These are phyloP conservation scores for Scheffersomyces segobiensis DNA, from an alignment of 1,139 yeast genomes.

Conservation along the genomic window DNA sequence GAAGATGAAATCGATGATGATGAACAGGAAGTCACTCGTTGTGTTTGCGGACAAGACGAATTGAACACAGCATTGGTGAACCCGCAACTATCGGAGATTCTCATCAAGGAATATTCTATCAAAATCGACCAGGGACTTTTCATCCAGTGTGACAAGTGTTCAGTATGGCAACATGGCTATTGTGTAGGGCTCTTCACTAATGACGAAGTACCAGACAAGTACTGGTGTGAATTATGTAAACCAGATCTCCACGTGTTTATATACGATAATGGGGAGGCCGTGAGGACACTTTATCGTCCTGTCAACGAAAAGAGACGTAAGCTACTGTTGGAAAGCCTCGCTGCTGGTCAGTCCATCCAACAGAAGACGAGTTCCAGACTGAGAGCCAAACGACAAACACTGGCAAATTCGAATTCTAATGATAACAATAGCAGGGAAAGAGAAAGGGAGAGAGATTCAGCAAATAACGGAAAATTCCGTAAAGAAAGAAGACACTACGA, in stretches of 20 bases:
- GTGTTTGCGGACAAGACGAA: constrained; percentile 82
- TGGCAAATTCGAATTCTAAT: constrained; percentile 5
- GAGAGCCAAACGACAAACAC: constrained; percentile 14
- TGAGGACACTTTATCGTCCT: constrained; percentile 50
- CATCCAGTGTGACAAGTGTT: constrained; percentile 88
- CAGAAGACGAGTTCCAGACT: constrained; percentile 9
- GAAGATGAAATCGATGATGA: constrained; percentile 37
- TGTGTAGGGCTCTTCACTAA: constrained; percentile 83
- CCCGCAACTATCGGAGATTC: constrained; percentile 42
- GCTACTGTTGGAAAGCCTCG: constrained; percentile 28
- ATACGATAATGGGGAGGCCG: constrained; percentile 31
- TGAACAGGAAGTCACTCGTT: constrained; percentile 79
- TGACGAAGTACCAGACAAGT: constrained; percentile 82
- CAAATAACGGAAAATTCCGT: constrained; percentile 25
- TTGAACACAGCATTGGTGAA: constrained; percentile 42
- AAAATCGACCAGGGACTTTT: constrained; percentile 76
- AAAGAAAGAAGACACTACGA: constrained; percentile 43
- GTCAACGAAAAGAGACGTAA: constrained; percentile 48
- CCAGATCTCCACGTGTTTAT: constrained; percentile 72
- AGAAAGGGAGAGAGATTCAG: constrained; percentile 14
- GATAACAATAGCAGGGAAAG: constrained; percentile 6
- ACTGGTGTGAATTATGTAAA: constrained; percentile 89
- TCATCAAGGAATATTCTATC: constrained; percentile 55
- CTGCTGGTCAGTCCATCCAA: constrained; percentile 13
- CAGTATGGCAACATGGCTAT: constrained; percentile 97